phyloP scores from a whole-genome alignment of 495 filamentous ascomycete species.

The Oleoguttula mirabilis region DNA sequence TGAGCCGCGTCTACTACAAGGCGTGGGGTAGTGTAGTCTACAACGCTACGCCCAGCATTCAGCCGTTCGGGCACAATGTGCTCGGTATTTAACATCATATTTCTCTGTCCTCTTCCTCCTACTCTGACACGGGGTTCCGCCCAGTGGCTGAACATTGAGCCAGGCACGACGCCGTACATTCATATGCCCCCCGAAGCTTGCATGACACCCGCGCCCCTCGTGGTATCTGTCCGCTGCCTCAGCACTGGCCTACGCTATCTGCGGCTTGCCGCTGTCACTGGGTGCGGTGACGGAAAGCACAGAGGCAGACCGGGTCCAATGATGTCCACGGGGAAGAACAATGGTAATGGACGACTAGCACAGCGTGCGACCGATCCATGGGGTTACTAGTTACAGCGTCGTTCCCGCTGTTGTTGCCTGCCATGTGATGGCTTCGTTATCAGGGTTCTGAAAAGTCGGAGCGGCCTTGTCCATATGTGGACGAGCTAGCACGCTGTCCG shows the following conservation, averaged over 20 bases:
- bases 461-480: no score
- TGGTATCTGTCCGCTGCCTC: slow-evolving; percentile 8
- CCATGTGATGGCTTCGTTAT: no score
- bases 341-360: no score
- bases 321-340: no score
- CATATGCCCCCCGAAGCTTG: slow-evolving; percentile 24
- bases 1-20: slow-evolving; percentile 46
- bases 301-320: no score
- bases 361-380: no score
- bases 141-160: slow-evolving; percentile 39
- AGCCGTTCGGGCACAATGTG: slow-evolving; percentile 31
- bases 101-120: slow-evolving; percentile 20
- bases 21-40: slow-evolving; percentile 44
- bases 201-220: slow-evolving; percentile 15
- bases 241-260: slow-evolving; percentile 7
- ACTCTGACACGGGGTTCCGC: slow-evolving; percentile 32
- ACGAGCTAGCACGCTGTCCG: no score
- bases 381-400: no score
- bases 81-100: slow-evolving; percentile 15
- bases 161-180: slow-evolving; percentile 43
- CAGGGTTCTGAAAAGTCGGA: no score
- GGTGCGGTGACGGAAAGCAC: slow-evolving; percentile 13
- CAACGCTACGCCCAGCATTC: slow-evolving; percentile 41
- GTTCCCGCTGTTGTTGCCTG: no score
- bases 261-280: slow-evolving; percentile 12